These are phyloP conservation scores for Fraxinus paxiana DNA, from an alignment of 305 asterid genomes.

Conservation along the genomic window DNA sequence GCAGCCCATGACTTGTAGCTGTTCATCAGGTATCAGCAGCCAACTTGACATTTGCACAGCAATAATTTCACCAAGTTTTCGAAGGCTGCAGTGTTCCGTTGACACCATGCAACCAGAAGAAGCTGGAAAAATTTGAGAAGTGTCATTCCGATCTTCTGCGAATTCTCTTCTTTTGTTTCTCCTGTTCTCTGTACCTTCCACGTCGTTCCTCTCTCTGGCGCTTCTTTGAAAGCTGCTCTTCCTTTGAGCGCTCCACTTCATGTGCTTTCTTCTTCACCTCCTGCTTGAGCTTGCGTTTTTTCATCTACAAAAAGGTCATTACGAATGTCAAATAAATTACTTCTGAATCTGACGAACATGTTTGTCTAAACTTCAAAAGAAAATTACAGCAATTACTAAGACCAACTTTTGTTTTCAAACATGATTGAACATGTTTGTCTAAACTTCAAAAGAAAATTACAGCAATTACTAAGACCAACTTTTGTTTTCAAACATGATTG, in stretches of 20 bases:
- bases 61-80: not conserved
- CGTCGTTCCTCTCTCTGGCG: conserved; percentile 85
- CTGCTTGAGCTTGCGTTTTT: conserved; percentile 59
- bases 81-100: not conserved
- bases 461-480: not conserved
- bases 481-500: not conserved
- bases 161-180: conserved; percentile 65
- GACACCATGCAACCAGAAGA: not conserved
- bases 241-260: conserved; percentile 62
- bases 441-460: not conserved
- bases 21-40: not conserved
- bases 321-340: conserved; percentile 9
- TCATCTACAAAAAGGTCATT: conserved; percentile 37
- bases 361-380: not conserved
- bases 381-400: not conserved
- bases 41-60: not conserved
- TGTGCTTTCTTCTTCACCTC: conserved; percentile 53
- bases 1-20: not conserved
- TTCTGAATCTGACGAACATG: not conserved
- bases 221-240: conserved; percentile 68
- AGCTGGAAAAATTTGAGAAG: not conserved
- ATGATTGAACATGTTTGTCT: not conserved
- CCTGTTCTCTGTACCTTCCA: conserved; percentile 66
- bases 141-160: conserved; percentile 42
- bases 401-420: not conserved